phyloP scores from a whole-genome alignment of 192 early-diverging fungal species.

The Oehlia diaphana region DNA sequence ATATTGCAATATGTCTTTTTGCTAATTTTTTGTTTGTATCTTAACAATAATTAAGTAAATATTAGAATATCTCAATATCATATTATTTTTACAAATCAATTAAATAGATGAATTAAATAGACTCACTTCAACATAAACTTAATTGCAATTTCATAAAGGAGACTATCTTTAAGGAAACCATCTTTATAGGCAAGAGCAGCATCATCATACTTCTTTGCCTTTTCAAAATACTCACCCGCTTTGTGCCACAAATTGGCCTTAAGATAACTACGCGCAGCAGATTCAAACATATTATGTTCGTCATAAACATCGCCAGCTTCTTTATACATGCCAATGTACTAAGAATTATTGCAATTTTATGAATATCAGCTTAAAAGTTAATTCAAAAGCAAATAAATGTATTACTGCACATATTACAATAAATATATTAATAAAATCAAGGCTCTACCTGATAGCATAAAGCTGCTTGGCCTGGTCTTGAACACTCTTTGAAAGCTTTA shows the following conservation, averaged over 20 bases:
- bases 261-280: constrained; percentile 2
- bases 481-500: background rate
- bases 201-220: constrained; percentile 21
- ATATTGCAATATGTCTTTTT: background rate
- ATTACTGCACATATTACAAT: too few species aligned
- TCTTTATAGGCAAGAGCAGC: constrained; percentile 17
- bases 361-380: too few species aligned
- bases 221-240: constrained; percentile 8
- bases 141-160: background rate
- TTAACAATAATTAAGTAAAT: background rate
- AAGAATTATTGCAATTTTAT: background rate
- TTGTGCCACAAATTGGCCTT: background rate
- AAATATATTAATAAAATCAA: background rate
- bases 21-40: constrained; percentile 10
- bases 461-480: background rate
- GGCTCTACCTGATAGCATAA: constrained; percentile 20
- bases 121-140: constrained; percentile 18
- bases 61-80: too few species aligned
- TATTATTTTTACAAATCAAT: too few species aligned
- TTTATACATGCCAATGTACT: constrained; percentile 12
- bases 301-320: background rate
- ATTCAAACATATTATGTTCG: background rate
- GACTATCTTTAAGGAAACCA: background rate
- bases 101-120: background rate
- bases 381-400: too few species aligned